phyloP scores from a whole-genome alignment of 768 basidiomycete species.

The Pholiota molesta region DNA sequence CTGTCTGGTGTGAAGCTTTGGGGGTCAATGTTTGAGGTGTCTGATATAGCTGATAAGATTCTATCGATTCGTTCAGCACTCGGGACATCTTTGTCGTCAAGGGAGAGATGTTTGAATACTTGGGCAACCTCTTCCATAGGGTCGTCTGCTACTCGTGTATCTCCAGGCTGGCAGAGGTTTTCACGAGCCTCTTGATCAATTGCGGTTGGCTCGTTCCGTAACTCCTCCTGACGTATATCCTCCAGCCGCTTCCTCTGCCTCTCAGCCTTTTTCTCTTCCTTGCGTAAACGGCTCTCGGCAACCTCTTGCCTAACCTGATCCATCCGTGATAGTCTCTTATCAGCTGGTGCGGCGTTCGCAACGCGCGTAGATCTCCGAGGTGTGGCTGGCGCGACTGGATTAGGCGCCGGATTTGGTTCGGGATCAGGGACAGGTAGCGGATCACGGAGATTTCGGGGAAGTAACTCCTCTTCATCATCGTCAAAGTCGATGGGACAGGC shows the following conservation, averaged over 20 bases:
- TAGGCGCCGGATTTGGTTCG: neutral
- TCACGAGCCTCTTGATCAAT: neutral
- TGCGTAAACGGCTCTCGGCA: neutral
- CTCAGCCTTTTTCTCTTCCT: neutral
- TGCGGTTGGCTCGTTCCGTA: neutral
- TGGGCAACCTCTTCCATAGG: too few relatives aligned
- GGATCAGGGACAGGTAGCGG: neutral
- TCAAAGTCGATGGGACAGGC: neutral
- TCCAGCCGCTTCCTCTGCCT: neutral
- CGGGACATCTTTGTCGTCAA: neutral
- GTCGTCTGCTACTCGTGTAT: too few relatives aligned
- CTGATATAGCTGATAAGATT: neutral
- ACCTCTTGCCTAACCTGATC: neutral
- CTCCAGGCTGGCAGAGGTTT: too few relatives aligned
- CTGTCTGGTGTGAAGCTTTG: neutral
- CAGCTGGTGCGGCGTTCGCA: too few relatives aligned
- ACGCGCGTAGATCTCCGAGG: neutral
- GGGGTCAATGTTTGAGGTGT: slow-evolving; percentile 3
- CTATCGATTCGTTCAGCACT: neutral
- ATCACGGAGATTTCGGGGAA: neutral
- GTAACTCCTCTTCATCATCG: slow-evolving; percentile 1
- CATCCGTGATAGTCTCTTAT: too few relatives aligned
- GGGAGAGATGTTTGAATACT: too few relatives aligned
- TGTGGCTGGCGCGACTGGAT: too few relatives aligned
- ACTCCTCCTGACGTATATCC: slow-evolving; percentile 2